Evolutionary conservation across 768 basidiomycete species (phyloP), one percentile per base, ranked within the genome.

Genomic region (Arthromyces matolae): DNA sequence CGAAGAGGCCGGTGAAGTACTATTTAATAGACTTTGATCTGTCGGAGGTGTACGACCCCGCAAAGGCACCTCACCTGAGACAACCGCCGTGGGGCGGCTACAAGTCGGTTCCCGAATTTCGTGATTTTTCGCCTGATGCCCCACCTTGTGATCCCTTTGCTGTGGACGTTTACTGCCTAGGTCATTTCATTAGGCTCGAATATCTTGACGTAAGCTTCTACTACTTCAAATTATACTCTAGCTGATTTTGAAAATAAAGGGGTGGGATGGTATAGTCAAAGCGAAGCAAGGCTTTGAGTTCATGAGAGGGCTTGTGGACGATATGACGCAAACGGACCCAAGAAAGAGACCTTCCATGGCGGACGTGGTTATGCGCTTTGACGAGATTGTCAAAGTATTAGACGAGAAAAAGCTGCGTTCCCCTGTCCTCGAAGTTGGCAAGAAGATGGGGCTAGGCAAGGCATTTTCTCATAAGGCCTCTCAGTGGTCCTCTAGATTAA

Each of bases 1-100:
- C 41, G 3, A 42, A 25, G 41, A 47, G 33, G 12, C 62, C 61
- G 5, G 51, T 57, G 8, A 63, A 56, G 42, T 67, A 66, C 36
- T 63, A 65, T 49, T 41, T 66, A 29, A 60, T 57, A 13, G 67
- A 69, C 40, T 70, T 65, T 42, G 65, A 63, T 23, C 19, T 65
- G 3, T 66, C 67, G 4, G 47, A 45, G 24, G 41, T 49, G 16
- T 69, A 62, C 45, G 46, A 45, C 18, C 61, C 66, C 0, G 54
- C 60, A 0, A 52, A 64, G 5, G 51, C 19, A 20, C 41, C 41
- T 9, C 28, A 42, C 19, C 28, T 49, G 0, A 45, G 66, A 0
- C 53, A 46, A 8, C 66, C 69, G 0, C 60, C 69, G 1, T 54
- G 56, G 33, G 73, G 75, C 1, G 75, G 66, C 2, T 71, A 77